Evolutionary conservation across 495 filamentous ascomycete genomes (phyloP), one percentile per base, ranked within the genome.

Genomic region (Cercophora sp.): DNA sequence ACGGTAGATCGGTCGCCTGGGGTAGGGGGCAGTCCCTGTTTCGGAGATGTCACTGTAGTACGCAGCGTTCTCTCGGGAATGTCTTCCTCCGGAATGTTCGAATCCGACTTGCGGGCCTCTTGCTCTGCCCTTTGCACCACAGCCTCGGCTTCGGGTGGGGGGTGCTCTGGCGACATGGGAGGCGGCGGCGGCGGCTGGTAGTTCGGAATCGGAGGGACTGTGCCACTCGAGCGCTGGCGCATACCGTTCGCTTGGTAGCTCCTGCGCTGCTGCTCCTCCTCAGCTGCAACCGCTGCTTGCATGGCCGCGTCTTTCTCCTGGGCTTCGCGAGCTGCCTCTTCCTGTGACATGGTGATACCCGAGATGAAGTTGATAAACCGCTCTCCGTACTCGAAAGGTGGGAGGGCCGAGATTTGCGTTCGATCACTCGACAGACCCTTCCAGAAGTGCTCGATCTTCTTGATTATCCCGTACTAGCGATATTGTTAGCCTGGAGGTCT

Each of bases 311-410:
- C 76, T 48, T 67, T 66, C 26, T 79, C 72, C 47, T 78, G 76
- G 35, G 76, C 77, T 52, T 83, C 81, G 34, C 85, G 79, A 29
- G 82, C 78, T 3, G 86, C 89, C 62, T 91, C 86, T 66, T 95
- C 93, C 43, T 78, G 79, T 1, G 89, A 89, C 83, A 87, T 96
- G 37, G 92, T 96, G 60, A 94, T 85, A 36, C 85, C 83, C 13
- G 82, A 82, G 61, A 99, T 96, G 68, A 99, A 99, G 51, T 86
- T 84, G 59, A 95, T 79, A 66, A 99, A 99, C 2, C 93, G 85
- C 36, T 97, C 89, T 11, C 94, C 94, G 53, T 99, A 99, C 22
- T 84, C 78, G 36, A 91, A 83, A 0, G 93, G 91, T 0, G 92
- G 88, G n/a, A 96, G 85, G 1, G 94, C 89, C 2, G 91, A 96